Conservation (phyloP, 1,284 basidiomycete genomes). For the Trametes sp. region DNA sequence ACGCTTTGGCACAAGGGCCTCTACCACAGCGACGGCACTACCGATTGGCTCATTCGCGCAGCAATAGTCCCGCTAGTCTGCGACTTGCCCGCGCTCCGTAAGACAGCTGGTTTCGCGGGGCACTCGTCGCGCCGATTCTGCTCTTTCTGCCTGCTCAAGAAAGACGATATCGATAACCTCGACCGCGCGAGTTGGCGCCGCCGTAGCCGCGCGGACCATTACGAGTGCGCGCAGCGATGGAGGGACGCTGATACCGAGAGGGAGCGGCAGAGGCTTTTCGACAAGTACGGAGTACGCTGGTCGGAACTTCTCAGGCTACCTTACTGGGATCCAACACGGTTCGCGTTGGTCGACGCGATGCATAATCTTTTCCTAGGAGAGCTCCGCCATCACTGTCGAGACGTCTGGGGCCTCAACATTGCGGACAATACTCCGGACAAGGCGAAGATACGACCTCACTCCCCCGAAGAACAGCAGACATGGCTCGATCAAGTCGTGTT, state of each 20-base stretch:
- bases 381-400: background rate
- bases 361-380: conserved; percentile 2
- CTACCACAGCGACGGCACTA: conserved; percentile 4
- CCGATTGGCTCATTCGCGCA: conserved; percentile 1
- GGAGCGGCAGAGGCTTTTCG: conserved; percentile 33
- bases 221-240: conserved; percentile 36
- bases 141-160: conserved; percentile 17
- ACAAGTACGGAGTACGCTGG: conserved; percentile 43
- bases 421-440: background rate
- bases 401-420: conserved; percentile 1
- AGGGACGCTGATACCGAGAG: conserved; percentile 32
- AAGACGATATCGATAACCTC: conserved; percentile 10
- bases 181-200: conserved; percentile 12
- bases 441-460: background rate
- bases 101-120: conserved; percentile 19
- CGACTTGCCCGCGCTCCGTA: conserved; percentile 22
- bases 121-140: conserved; percentile 25
- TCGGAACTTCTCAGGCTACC: conserved; percentile 43
- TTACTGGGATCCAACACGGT: conserved; percentile 21
- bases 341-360: conserved; percentile 23
- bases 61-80: background rate
- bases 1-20: conserved; percentile 26
- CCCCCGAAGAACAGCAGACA: background rate
- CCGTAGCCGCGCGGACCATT: conserved; percentile 11
- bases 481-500: too few relatives aligned